Evolutionary conservation across 441 rosid species (phyloP).

Genomic region (Pelargonium citronellum): DNA sequence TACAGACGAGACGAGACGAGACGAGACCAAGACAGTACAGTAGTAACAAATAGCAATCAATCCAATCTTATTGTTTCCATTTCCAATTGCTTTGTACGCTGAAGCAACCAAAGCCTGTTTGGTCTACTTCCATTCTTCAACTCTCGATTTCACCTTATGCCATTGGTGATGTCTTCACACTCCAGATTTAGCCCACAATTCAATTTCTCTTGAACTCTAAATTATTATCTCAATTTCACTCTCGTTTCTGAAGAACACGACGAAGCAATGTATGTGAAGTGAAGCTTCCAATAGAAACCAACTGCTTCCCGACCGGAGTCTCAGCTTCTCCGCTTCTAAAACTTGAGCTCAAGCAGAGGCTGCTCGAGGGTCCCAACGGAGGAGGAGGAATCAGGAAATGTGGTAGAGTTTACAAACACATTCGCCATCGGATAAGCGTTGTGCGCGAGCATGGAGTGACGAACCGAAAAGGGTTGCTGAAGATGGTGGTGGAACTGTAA

Average conservation of each 20-base stretch:
- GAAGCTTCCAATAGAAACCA: slow-evolving; percentile 2
- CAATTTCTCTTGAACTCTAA: slow-evolving; percentile 3
- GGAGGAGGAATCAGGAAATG: slow-evolving; percentile 1
- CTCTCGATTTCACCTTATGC: too few relatives aligned
- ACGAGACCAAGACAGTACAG: too few relatives aligned
- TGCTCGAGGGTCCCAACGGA: slow-evolving; percentile 1
- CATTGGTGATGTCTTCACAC: not conserved
- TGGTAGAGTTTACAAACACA: slow-evolving; percentile 1
- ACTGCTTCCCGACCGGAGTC: not conserved
- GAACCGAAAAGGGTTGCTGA: slow-evolving; percentile 4
- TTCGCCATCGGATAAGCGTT: slow-evolving; percentile 2
- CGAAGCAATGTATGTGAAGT: not conserved
- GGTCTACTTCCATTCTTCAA: too few relatives aligned
- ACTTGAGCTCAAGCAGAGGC: not conserved
- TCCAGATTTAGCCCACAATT: not conserved
- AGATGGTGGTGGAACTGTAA: not conserved
- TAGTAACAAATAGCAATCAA: too few relatives aligned
- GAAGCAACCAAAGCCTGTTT: too few relatives aligned
- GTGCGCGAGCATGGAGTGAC: not conserved
- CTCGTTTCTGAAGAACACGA: slow-evolving; percentile 2
- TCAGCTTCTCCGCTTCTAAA: not conserved
- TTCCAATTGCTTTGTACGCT: too few relatives aligned
- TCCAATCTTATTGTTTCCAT: too few relatives aligned
- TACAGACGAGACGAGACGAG: too few relatives aligned
- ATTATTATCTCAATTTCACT: not conserved